phyloP scores from a whole-genome alignment of 225 moss, liverwort and hornwort species.

The Ulota crispa region DNA sequence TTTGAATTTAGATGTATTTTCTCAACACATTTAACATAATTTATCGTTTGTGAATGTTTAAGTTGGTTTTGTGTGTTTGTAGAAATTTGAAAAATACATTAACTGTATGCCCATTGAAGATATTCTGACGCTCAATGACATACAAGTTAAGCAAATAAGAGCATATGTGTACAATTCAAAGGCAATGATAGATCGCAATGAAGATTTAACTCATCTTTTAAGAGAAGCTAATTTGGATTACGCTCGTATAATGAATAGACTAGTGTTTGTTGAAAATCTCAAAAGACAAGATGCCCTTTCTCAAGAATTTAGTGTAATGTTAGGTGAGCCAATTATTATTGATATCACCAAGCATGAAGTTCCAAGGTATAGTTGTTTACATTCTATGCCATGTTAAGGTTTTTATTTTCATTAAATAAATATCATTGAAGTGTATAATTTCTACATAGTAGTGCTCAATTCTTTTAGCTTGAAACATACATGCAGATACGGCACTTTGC shows the following conservation, averaged over 20 bases:
- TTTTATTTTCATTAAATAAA: neutral
- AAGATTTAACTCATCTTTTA: conserved; percentile 53
- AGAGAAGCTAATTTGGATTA: conserved; percentile 68
- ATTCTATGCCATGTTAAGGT: too few relatives aligned
- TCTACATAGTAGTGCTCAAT: neutral
- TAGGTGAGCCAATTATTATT: conserved; percentile 39
- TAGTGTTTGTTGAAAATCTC: conserved; percentile 63
- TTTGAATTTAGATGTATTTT: too few relatives aligned
- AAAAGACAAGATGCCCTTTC: conserved; percentile 42
- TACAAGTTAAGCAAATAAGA: conserved; percentile 55
- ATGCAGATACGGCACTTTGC: conserved; percentile 60
- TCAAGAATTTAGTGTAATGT: conserved; percentile 59
- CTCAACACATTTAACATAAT: neutral
- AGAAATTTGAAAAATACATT: conserved; percentile 47
- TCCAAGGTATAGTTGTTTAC: conserved; percentile 41
- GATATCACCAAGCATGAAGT: conserved; percentile 24
- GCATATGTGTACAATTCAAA: conserved; percentile 58
- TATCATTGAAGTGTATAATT: neutral
- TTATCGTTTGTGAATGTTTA: too few relatives aligned
- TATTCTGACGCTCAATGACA: conserved; percentile 46
- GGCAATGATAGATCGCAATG: conserved; percentile 55
- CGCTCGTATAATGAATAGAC: conserved; percentile 69
- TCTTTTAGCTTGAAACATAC: neutral
- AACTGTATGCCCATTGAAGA: conserved; percentile 85
- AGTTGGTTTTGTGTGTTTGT: neutral